Evolutionary conservation across 768 basidiomycete species (phyloP), one percentile per base, ranked within the genome.

Genomic region (Termitomyces sp.): DNA sequence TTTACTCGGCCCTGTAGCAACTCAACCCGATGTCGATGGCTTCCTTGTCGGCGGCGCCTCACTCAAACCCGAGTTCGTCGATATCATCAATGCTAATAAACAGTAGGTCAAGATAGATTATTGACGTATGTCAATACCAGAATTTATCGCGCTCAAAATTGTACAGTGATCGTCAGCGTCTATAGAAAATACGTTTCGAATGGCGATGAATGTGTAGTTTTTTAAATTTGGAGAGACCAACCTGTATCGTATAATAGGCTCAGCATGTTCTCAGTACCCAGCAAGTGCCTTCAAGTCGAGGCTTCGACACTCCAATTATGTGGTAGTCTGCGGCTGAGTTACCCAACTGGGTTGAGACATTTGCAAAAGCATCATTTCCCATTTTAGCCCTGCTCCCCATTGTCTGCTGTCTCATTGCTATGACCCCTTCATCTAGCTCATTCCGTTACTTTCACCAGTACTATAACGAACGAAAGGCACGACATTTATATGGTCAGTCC

Each of bases 31-130:
- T 69, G 88, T 98, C 46, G 96, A 98, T 71, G 96, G 96, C 9
- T 98, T 98, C 89, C 87, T 98, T 63, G 96, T 98, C 39, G 96
- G 95, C 26, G 95, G 96, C 26, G 96, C 96, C 34, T 98, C 95
- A 16, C 83, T 99, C 74, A 99, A 98, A 78, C 95, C 95, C 40
- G 95, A 98, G 74, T 97, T 98, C 67, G 85, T 90, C 47, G 79
- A 95, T 59, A 96, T 97, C 69, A 85, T 95, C 81, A 95, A 95
- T 67, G 79, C 81, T 37, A 87, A 60, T 53, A 56, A 61, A 51
- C 13, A 48, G 54, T 60, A 60, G 53, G 51, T 52, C 37, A 20
- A 39, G 27, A 20, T 40, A 52, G 26, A n/a, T 39, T n/a, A 8
- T 52, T n/a, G 24, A 36, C 26, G 1, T 27, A n/a, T 13, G 10